Percentiles rank a stretch among this genome's conserved stretches.
These are phyloP conservation scores for Rhizopogon vinicolor DNA, from an alignment of 768 basidiomycete genomes.

Conservation along the genomic window DNA sequence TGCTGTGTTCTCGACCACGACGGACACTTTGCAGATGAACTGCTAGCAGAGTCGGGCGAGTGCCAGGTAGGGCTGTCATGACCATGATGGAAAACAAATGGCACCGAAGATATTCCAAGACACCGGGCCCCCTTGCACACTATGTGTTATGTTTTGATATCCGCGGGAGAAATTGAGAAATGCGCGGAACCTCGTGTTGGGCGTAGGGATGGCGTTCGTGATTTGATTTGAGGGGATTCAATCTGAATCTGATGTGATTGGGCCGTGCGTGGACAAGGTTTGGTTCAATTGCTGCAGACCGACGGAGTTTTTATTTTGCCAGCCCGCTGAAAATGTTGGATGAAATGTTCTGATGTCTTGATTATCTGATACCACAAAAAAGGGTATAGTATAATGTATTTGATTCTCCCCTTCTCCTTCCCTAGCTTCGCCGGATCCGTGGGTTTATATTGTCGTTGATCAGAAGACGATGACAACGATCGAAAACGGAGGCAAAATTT, in stretches of 20 bases:
- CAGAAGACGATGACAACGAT: neutral
- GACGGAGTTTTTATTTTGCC: neutral
- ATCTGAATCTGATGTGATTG: slow-evolving; percentile 1
- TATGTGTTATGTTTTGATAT: neutral
- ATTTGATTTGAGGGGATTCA: neutral
- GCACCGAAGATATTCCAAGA: slow-evolving; percentile 1
- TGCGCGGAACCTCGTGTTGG: slow-evolving; percentile 1
- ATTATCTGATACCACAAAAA: neutral
- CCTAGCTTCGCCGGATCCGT: too few relatives aligned
- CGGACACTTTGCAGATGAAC: neutral
- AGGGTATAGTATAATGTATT: neutral
- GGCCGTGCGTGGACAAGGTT: neutral
- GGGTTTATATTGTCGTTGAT: neutral
- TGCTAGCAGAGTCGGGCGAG: neutral
- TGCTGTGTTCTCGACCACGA: neutral
- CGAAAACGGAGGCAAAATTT: neutral
- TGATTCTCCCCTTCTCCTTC: neutral
- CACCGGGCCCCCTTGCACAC: neutral
- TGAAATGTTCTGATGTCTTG: neutral
- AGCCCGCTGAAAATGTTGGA: neutral
- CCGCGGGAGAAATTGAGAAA: slow-evolving; percentile 2
- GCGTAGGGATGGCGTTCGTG: slow-evolving; percentile 1
- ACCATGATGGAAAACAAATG: neutral
- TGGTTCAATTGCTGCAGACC: neutral
- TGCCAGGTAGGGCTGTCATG: neutral